Base-by-base conservation (phyloP, 1,284 basidiomycete genomes). In the Cystobasidium slooffiae region DNA sequence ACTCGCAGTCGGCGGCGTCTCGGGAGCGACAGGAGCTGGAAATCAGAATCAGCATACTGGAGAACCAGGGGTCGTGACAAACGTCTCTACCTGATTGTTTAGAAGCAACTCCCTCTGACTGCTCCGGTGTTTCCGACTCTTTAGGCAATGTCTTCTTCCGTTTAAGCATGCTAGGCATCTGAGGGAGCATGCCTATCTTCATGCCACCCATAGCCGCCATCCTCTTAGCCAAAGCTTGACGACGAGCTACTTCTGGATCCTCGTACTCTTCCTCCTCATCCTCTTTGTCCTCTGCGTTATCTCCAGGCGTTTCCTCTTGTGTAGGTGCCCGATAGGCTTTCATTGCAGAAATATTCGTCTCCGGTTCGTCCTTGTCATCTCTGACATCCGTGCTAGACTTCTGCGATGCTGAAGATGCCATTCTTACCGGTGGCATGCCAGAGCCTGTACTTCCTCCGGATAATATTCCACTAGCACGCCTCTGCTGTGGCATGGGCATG, bases 161-260 rank as follows among this genome's bases (percentile, higher is more conserved):
- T 16, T 88, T 86, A 78, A 88, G 87, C 77, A 59, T 63, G n/a
- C 87, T 88, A 82, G 90, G 88, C 64, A 89, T 83, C 52, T 89
- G 89, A 1, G 88, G 88, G 0, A 83, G 87, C 89, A 92, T 90
- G 3, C 93, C 93, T 49, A 95, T 86, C 76, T 91, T 87, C 55
- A 92, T 88, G 47, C 92, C 94, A 41, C 92, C 94, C 12, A 94
- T 86, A 78, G 90, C 89, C 72, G 91, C 93, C 92, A 95, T 94
- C 72, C 92, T 87, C 41, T 90, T 92, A 41, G 92, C 93, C 79
- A 94, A 89, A 18, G 89, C 89, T 9, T 90, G 89, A 55, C 91
- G 88, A 65, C 90, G 88, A 78, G 89, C 88, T 66, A 89, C 85
- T 81, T 93, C 93, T 77, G 92, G 90, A 67, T 92, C 90, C 80